Conservation (phyloP, 2,329 filamentous ascomycete genomes). For the Clarireedia hainanense region DNA sequence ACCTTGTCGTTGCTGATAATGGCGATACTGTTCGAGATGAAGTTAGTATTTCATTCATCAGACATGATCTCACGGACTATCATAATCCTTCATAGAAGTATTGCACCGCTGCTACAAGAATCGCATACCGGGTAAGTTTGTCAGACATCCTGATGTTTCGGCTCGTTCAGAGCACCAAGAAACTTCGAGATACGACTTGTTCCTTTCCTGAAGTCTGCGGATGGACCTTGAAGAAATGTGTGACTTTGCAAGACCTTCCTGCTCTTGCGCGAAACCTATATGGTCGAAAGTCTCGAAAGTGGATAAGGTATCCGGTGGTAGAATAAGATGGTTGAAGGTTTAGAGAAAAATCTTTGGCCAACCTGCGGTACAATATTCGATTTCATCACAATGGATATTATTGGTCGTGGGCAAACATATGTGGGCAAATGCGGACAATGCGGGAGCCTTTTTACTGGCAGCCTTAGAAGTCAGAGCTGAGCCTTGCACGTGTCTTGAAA, state of each 20-base stretch:
- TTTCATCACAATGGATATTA: not conserved
- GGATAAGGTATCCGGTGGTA: not conserved
- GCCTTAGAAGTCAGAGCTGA: too few species aligned
- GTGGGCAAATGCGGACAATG: too few species aligned
- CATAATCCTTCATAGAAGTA: not conserved
- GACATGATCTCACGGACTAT: not conserved
- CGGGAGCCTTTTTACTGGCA: too few species aligned
- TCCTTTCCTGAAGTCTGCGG: not conserved
- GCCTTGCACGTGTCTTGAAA: too few species aligned
- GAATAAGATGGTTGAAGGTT: not conserved
- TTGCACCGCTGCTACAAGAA: not conserved
- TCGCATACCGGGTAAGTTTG: constrained; percentile 81
- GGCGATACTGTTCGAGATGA: constrained; percentile 62
- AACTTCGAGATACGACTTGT: not conserved
- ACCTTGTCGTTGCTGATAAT: constrained; percentile 99
- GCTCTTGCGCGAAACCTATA: not conserved
- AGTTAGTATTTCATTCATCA: constrained; percentile 6
- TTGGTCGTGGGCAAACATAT: not conserved
- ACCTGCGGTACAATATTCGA: not conserved
- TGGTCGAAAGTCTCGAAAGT: not conserved
- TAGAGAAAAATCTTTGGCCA: not conserved
- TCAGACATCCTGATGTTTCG: constrained; percentile 59
- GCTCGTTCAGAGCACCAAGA: constrained; percentile 1
- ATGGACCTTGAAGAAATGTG: not conserved
- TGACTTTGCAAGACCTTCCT: not conserved